Conservation (phyloP, 306 rosid genomes). For the Begonia peltatifolia region DNA sequence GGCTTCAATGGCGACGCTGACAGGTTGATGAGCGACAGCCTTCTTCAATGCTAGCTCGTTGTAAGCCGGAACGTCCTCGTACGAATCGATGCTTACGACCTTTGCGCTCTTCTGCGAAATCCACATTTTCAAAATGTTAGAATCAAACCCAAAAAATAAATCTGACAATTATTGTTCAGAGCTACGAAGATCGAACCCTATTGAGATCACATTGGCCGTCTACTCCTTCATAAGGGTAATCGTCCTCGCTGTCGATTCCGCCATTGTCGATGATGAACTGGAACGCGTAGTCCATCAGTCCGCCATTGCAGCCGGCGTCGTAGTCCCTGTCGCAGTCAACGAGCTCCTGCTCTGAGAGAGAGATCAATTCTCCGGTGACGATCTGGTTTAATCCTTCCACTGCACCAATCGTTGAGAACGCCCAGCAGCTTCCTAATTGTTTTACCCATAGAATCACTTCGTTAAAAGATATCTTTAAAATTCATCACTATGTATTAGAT, state of each 20-base stretch:
- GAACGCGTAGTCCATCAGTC: conserved; percentile 83
- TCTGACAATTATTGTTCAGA: too few relatives aligned
- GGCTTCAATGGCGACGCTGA: conserved; percentile 55
- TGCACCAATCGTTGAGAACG: conserved; percentile 70
- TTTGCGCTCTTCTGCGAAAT: conserved; percentile 31
- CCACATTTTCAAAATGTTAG: neutral
- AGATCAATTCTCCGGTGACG: conserved; percentile 50
- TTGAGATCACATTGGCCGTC: conserved; percentile 41
- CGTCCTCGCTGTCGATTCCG: conserved; percentile 72
- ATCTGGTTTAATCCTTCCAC: conserved; percentile 83
- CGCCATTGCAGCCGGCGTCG: conserved; percentile 79
- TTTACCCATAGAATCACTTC: too few relatives aligned
- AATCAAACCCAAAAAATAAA: neutral
- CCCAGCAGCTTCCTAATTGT: conserved; percentile 86
- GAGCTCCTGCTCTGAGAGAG: conserved; percentile 85
- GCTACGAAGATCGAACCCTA: conserved; percentile 19
- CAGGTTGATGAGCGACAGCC: conserved; percentile 50
- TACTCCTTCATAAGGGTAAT: conserved; percentile 60
- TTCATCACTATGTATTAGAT: too few relatives aligned
- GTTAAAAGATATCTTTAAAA: too few relatives aligned
- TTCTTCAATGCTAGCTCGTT: conserved; percentile 39
- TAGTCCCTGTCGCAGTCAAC: conserved; percentile 59
- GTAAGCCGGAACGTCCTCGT: conserved; percentile 61
- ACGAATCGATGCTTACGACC: conserved; percentile 65
- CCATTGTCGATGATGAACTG: conserved; percentile 69